Percentiles rank a stretch among this genome's conserved stretches.
Evolutionary conservation across 1,284 basidiomycete genomes (phyloP).

Genomic region (Tilletia setariae): DNA sequence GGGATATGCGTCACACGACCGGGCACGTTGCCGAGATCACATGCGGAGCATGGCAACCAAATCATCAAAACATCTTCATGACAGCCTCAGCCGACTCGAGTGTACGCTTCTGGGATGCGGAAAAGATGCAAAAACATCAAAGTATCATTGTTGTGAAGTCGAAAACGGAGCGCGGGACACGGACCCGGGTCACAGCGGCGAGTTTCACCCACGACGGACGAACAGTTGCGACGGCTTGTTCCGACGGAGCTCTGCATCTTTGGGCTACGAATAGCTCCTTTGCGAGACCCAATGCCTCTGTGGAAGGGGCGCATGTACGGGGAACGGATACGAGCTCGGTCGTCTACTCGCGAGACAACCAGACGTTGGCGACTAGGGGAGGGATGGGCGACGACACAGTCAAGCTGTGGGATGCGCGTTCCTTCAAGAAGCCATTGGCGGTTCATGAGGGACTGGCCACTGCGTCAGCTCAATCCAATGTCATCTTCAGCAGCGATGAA

Average conservation of each 20-base stretch:
- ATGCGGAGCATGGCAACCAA: slow-evolving; percentile 86
- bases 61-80: slow-evolving; percentile 74
- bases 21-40: slow-evolving; percentile 92
- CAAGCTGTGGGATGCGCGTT: slow-evolving; percentile 89
- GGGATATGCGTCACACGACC: slow-evolving; percentile 94
- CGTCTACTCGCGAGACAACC: slow-evolving; percentile 77
- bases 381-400: slow-evolving; percentile 76
- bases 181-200: slow-evolving; percentile 77
- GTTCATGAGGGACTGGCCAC: slow-evolving; percentile 66
- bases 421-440: slow-evolving; percentile 79
- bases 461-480: slow-evolving; percentile 82
- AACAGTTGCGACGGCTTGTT: slow-evolving; percentile 64
- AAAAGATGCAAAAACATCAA: slow-evolving; percentile 83
- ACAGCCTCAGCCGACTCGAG: slow-evolving; percentile 94
- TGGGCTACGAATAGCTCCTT: slow-evolving; percentile 92
- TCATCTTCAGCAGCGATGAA: slow-evolving; percentile 88
- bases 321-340: slow-evolving; percentile 78
- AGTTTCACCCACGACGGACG: slow-evolving; percentile 19
- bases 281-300: slow-evolving; percentile 76
- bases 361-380: slow-evolving; percentile 76
- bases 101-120: slow-evolving; percentile 91
- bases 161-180: slow-evolving; percentile 80
- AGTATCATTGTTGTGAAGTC: slow-evolving; percentile 92
- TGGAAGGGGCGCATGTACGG: slow-evolving; percentile 80
- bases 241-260: slow-evolving; percentile 85